phyloP scores from a whole-genome alignment of 805 yeast genomes.

The Metschnikowia matae region DNA sequence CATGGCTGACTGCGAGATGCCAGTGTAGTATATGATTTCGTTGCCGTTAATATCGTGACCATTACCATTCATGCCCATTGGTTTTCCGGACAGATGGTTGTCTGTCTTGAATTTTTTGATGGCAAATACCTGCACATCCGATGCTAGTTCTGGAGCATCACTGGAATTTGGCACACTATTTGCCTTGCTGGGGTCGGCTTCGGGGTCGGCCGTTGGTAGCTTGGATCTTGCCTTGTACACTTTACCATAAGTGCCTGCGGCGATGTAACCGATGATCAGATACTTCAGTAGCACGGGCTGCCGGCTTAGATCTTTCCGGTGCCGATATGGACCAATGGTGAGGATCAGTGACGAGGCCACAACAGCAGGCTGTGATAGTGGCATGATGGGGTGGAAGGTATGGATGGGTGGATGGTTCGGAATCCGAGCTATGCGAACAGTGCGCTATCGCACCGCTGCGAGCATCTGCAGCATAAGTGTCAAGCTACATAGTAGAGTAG shows the following conservation, averaged over 20 bases:
- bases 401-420: neutral
- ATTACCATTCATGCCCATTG: constrained; percentile 20
- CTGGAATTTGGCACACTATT: neutral
- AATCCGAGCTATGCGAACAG: constrained; percentile 1
- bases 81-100: constrained; percentile 33
- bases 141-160: neutral
- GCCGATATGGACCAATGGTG: constrained; percentile 43
- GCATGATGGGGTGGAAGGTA: constrained; percentile 5
- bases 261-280: constrained; percentile 89
- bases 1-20: constrained; percentile 93
- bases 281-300: constrained; percentile 78
- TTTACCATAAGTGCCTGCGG: constrained; percentile 97
- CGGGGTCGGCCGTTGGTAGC: constrained; percentile 9
- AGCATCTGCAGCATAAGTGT: neutral
- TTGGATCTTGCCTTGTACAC: constrained; percentile 80
- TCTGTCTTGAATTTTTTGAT: constrained; percentile 95
- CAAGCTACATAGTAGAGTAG: neutral
- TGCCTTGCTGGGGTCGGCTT: constrained; percentile 7
- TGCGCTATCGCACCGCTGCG: constrained; percentile 1
- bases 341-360: constrained; percentile 40
- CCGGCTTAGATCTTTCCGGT: constrained; percentile 57
- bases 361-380: constrained; percentile 18
- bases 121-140: constrained; percentile 52
- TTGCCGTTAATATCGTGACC: constrained; percentile 60
- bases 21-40: constrained; percentile 84